Conservation (phyloP, 352 stramenopile species). For the Blastocystis sp. region DNA sequence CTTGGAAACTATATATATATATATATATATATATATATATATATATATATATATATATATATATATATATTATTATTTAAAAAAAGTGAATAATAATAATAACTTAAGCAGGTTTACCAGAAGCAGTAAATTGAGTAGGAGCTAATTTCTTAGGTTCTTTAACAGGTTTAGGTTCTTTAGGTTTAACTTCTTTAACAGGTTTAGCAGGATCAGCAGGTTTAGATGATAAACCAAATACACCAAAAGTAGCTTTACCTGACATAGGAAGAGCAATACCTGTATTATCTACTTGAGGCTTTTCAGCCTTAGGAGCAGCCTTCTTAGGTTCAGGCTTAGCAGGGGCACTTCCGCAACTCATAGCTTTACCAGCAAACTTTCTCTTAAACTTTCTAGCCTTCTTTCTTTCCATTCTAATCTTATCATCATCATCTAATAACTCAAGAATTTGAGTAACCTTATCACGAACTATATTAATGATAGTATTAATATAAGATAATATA, state of each 20-base stretch:
- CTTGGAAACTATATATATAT: constrained; percentile 23
- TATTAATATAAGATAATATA: too few species aligned
- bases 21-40: background rate
- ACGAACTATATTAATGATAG: too few species aligned
- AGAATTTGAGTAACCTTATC: constrained; percentile 31
- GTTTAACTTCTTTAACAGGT: too few species aligned
- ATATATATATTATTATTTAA: background rate
- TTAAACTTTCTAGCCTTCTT: constrained; percentile 33
- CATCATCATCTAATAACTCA: constrained; percentile 19
- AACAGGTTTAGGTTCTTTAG: too few species aligned
- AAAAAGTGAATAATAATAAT: background rate
- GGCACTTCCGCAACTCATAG: constrained; percentile 11
- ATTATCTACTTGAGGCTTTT: background rate
- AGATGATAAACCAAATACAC: constrained; percentile 4
- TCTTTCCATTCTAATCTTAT: constrained; percentile 27
- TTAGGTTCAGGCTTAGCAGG: background rate
- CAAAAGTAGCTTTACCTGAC: constrained; percentile 5
- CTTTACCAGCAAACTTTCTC: constrained; percentile 25
- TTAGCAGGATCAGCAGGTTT: constrained; percentile 1
- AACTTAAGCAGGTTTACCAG: background rate
- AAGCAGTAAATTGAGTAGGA: background rate
- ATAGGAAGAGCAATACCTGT: background rate
- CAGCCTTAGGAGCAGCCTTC: background rate
- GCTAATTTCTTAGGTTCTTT: too few species aligned
- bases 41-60: background rate